Percentiles rank a stretch among this genome's conserved stretches.
Conservation (phyloP, 2,329 filamentous ascomycete genomes). For the Talaromyces rugulosus region DNA sequence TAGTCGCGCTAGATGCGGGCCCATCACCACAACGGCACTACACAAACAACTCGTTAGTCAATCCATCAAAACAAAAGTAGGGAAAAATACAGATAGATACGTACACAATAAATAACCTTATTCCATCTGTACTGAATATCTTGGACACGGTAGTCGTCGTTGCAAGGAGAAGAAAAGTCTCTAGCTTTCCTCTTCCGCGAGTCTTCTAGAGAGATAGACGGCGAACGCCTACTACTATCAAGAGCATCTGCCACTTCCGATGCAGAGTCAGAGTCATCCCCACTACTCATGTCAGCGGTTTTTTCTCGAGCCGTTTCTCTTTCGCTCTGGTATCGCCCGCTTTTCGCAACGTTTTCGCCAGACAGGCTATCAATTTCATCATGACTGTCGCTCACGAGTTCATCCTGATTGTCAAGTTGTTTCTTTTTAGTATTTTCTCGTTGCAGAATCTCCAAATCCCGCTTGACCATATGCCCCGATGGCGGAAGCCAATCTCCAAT, state of each 20-base stretch:
- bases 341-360: not conserved
- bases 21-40: not conserved
- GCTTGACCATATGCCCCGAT: conserved; percentile 21
- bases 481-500: conserved; percentile 32
- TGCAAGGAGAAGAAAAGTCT: not conserved
- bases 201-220: not conserved
- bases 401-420: not conserved
- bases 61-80: not conserved
- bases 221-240: not conserved
- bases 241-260: not conserved
- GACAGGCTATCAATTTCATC: not conserved
- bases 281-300: not conserved
- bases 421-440: conserved; percentile 1
- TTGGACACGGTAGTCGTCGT: no score
- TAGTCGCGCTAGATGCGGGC: not conserved
- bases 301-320: not conserved
- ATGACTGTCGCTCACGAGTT: not conserved
- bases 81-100: not conserved
- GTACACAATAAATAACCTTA: not conserved
- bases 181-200: not conserved
- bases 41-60: not conserved
- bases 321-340: not conserved
- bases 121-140: no score
- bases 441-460: conserved; percentile 11
- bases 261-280: not conserved